Evolutionary conservation across 805 yeast species (phyloP).

Genomic region (Kazachstania bromeliacearum): DNA sequence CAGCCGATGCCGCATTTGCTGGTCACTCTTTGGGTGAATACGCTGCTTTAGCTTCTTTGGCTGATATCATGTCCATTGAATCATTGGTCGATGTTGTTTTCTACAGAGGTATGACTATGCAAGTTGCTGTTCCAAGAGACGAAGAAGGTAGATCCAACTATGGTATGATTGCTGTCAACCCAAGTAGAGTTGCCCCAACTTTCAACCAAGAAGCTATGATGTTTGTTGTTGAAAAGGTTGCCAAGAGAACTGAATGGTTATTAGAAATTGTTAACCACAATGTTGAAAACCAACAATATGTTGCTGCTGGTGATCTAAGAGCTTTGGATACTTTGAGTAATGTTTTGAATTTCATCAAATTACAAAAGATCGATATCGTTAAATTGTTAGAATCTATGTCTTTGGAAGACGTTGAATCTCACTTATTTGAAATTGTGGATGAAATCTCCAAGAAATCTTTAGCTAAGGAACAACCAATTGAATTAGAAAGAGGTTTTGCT

Average conservation of each 20-base stretch:
- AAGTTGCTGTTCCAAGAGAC: slow-evolving; percentile 99
- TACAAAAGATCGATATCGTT: slow-evolving; percentile 89
- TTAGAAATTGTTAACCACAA: slow-evolving; percentile 96
- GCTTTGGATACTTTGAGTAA: slow-evolving; percentile 89
- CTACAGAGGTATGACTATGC: slow-evolving; percentile 99
- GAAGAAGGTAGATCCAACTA: slow-evolving; percentile 90
- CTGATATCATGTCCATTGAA: slow-evolving; percentile 98
- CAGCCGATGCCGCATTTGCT: slow-evolving; percentile 88
- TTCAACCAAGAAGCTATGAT: slow-evolving; percentile 90
- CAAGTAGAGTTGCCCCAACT: slow-evolving; percentile 80
- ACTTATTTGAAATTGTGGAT: slow-evolving; percentile 75
- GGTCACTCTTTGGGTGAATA: slow-evolving; percentile 99
- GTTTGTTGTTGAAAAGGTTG: slow-evolving; percentile 85
- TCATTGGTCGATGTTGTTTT: slow-evolving; percentile 94
- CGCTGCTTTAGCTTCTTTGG: slow-evolving; percentile 93
- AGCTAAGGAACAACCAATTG: slow-evolving; percentile 94
- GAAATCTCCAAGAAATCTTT: slow-evolving; percentile 74
- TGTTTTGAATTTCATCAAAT: slow-evolving; percentile 84
- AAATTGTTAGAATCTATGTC: slow-evolving; percentile 76
- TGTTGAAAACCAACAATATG: slow-evolving; percentile 97
- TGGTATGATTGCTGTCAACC: slow-evolving; percentile 98
- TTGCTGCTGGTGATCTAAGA: slow-evolving; percentile 96
- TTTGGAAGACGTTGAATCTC: slow-evolving; percentile 80
- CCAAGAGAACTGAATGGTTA: slow-evolving; percentile 81
- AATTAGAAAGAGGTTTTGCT: slow-evolving; percentile 95